phyloP scores from a whole-genome alignment of 1,284 basidiomycete species.

The Irpex rosettiformis region DNA sequence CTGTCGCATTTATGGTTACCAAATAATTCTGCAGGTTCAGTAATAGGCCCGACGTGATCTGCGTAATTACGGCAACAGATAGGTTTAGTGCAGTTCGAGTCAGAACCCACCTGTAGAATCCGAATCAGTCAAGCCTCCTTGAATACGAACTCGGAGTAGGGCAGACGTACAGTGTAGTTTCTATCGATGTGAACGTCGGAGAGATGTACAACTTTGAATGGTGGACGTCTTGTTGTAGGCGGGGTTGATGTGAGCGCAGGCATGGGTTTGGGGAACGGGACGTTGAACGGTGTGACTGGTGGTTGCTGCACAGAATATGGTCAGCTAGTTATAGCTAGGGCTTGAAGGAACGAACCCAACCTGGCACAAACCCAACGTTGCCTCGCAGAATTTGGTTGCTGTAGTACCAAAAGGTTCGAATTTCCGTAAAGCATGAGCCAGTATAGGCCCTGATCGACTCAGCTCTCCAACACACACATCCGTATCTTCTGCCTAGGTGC shows the following conservation, averaged over 20 bases:
- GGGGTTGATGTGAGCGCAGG: conserved; percentile 35
- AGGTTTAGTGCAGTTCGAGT: conserved; percentile 53
- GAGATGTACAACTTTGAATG: conserved; percentile 49
- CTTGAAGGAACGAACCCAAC: background rate
- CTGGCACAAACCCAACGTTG: conserved; percentile 50
- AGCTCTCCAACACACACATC: conserved; percentile 57
- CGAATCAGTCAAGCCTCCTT: background rate
- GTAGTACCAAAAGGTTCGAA: conserved; percentile 46
- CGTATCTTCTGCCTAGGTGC: conserved; percentile 30
- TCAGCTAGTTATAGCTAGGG: background rate
- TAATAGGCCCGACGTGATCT: conserved; percentile 35
- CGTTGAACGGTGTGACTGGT: conserved; percentile 37
- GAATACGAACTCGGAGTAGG: background rate
- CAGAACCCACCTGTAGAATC: conserved; percentile 38
- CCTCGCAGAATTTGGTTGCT: conserved; percentile 53
- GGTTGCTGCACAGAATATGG: conserved; percentile 21
- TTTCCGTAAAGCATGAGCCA: conserved; percentile 52
- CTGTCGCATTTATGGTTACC: conserved; percentile 50
- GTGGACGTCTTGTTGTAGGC: conserved; percentile 35
- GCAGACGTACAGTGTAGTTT: conserved; percentile 39
- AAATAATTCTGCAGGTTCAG: conserved; percentile 40
- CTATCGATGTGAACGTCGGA: conserved; percentile 56
- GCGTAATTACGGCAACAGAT: conserved; percentile 55
- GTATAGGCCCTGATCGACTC: conserved; percentile 47
- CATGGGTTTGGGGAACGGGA: conserved; percentile 41